phyloP scores from a whole-genome alignment of 2,329 filamentous ascomycete species.

The Sclerotinia subarctica region DNA sequence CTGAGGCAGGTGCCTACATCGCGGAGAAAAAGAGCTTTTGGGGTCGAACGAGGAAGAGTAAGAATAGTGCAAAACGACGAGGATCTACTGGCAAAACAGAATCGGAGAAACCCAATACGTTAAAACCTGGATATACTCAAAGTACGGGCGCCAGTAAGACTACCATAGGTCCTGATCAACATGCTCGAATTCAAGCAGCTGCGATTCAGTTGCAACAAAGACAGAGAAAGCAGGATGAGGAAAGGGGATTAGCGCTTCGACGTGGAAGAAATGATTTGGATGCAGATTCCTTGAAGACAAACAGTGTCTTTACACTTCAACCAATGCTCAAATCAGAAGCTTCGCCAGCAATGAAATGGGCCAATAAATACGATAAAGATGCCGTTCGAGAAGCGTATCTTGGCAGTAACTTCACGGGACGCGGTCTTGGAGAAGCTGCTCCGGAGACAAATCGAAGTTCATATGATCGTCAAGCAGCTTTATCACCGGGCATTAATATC shows the following conservation, averaged over 20 bases:
- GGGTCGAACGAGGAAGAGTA: slow-evolving; percentile 73
- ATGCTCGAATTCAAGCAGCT: slow-evolving; percentile 88
- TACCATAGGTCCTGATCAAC: slow-evolving; percentile 85
- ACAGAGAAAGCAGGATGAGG: slow-evolving; percentile 69
- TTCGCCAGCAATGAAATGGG: slow-evolving; percentile 94
- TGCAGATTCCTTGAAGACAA: slow-evolving; percentile 68
- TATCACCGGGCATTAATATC: slow-evolving; percentile 20
- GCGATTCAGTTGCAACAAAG: slow-evolving; percentile 77
- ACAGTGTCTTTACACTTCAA: slow-evolving; percentile 85
- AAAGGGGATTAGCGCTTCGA: slow-evolving; percentile 41
- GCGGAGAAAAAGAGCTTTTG: slow-evolving; percentile 95
- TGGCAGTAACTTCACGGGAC: slow-evolving; percentile 67
- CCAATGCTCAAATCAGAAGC: slow-evolving; percentile 81
- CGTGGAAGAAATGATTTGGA: slow-evolving; percentile 56
- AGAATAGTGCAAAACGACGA: slow-evolving; percentile 56
- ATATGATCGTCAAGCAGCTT: slow-evolving; percentile 30
- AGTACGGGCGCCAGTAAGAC: slow-evolving; percentile 62
- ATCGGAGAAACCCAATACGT: slow-evolving; percentile 46
- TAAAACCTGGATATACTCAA: slow-evolving; percentile 43
- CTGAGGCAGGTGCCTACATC: slow-evolving; percentile 81
- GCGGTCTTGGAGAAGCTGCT: slow-evolving; percentile 53
- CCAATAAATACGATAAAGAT: slow-evolving; percentile 89
- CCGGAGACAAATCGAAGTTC: slow-evolving; percentile 43
- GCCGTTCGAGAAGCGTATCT: slow-evolving; percentile 83
- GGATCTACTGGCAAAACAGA: slow-evolving; percentile 67